Percentiles rank a stretch among this genome's conserved stretches.
These are phyloP conservation scores for Saksenaea vasiformis DNA, from an alignment of 371 early-diverging fungal species.

Conservation along the genomic window DNA sequence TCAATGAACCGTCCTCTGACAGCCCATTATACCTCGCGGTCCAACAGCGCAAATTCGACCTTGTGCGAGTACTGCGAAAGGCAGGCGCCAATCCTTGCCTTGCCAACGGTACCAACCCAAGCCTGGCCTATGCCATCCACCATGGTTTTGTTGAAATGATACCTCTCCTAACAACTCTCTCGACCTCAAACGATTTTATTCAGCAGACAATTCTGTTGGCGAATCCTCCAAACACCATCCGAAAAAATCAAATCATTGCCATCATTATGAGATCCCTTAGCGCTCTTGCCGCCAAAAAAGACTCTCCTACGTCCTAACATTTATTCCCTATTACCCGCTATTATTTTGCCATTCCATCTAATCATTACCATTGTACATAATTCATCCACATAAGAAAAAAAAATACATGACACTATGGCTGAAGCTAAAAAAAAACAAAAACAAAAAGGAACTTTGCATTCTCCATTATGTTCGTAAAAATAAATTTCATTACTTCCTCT, in stretches of 20 bases:
- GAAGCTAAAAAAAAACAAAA: no score
- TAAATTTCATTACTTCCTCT: no score
- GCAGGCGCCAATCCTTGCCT: constrained; percentile 29
- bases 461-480: no score
- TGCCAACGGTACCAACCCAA: constrained; percentile 32
- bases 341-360: not conserved
- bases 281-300: not conserved
- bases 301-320: not conserved
- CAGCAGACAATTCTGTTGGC: constrained; percentile 31
- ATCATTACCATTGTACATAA: not conserved
- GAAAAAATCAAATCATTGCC: not conserved
- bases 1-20: constrained; percentile 17
- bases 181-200: constrained; percentile 34
- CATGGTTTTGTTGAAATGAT: constrained; percentile 48
- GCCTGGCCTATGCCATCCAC: constrained; percentile 40
- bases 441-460: no score
- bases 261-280: not conserved
- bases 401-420: no score
- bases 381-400: no score
- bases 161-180: constrained; percentile 28
- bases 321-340: not conserved
- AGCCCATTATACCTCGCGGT: constrained; percentile 36
- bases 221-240: not conserved
- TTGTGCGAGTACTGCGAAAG: constrained; percentile 31
- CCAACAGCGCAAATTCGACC: constrained; percentile 48